Conservation (phyloP, 345 rosid species). For the Eucalyptus brandiana region DNA sequence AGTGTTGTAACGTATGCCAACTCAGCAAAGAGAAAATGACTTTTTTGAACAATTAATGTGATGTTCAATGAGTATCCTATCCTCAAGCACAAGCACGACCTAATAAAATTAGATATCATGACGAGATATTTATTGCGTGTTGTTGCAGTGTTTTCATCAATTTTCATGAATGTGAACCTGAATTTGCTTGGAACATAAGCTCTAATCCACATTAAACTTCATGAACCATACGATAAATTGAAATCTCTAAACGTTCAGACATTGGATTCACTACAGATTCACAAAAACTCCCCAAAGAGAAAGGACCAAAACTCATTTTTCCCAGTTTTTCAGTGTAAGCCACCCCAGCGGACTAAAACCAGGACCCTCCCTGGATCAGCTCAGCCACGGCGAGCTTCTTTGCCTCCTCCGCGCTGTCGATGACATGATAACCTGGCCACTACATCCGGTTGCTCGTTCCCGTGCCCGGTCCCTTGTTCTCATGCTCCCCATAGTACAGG, state of each 20-base stretch:
- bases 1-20: neutral
- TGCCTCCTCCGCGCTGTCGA: neutral
- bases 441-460: conserved; percentile 47
- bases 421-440: conserved; percentile 32
- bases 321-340: conserved; percentile 31
- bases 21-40: neutral
- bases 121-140: neutral
- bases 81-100: fast-evolving
- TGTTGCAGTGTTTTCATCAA: neutral
- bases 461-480: neutral
- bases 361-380: neutral
- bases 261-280: neutral
- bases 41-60: neutral
- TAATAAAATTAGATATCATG: neutral
- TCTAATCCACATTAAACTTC: neutral
- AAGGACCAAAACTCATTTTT: neutral
- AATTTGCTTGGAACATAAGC: neutral
- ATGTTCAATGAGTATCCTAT: neutral
- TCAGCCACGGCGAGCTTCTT: neutral
- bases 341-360: neutral
- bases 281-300: neutral
- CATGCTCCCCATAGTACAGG: neutral
- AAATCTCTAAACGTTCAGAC: neutral
- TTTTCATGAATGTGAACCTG: neutral
- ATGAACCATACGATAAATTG: neutral